phyloP scores from a whole-genome alignment of 306 rosid species.

The Rosa chinensis region DNA sequence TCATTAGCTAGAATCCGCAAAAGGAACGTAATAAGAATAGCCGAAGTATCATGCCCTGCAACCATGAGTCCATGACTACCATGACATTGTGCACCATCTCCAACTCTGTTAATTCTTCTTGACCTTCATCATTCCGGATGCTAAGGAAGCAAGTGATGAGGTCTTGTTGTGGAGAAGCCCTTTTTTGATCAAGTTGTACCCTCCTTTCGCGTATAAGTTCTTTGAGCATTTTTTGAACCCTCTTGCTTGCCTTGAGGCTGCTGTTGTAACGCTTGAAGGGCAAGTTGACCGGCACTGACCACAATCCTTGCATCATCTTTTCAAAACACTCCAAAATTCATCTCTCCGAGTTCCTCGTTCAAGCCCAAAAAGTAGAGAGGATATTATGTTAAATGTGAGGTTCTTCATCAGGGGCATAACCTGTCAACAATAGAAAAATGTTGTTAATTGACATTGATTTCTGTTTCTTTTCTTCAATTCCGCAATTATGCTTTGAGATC shows the following conservation, averaged over 20 bases:
- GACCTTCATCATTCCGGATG: slow-evolving; percentile 34
- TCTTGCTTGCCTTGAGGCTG: slow-evolving; percentile 56
- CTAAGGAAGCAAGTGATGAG: slow-evolving; percentile 63
- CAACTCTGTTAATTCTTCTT: slow-evolving; percentile 47
- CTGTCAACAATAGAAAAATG: slow-evolving; percentile 22
- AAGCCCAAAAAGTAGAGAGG: slow-evolving; percentile 65
- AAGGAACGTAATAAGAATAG: slow-evolving; percentile 59
- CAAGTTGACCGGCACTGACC: slow-evolving; percentile 64
- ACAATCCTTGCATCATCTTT: slow-evolving; percentile 49
- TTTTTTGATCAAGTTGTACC: slow-evolving; percentile 32
- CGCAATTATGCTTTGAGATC: not conserved
- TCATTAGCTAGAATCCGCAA: slow-evolving; percentile 49
- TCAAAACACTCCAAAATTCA: slow-evolving; percentile 34
- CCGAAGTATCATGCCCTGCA: slow-evolving; percentile 72
- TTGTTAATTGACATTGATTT: no score
- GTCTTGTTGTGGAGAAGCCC: slow-evolving; percentile 45
- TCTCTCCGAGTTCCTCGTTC: slow-evolving; percentile 58
- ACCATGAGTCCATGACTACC: slow-evolving; percentile 72
- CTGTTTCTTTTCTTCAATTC: not conserved
- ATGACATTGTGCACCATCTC: slow-evolving; percentile 56
- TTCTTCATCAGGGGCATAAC: slow-evolving; percentile 70
- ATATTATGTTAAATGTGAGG: slow-evolving; percentile 70
- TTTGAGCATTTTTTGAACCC: slow-evolving; percentile 43
- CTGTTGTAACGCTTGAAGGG: slow-evolving; percentile 69
- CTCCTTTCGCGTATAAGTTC: slow-evolving; percentile 46